Evolutionary conservation across 345 rosid genomes (phyloP).

Genomic region (Hypericum androsaemum): DNA sequence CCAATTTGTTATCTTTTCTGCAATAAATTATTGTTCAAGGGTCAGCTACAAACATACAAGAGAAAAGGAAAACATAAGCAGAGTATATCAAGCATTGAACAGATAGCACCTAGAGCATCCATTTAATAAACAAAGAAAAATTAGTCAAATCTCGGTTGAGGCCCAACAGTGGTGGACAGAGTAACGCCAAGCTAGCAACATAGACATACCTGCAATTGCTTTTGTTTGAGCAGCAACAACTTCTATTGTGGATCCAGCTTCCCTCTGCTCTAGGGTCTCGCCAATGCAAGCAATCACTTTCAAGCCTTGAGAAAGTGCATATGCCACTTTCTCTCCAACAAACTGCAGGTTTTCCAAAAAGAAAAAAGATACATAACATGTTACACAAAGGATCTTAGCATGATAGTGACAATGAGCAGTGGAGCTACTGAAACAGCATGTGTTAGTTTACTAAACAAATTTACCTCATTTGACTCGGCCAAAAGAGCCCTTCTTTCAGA

Average conservation of each 20-base stretch:
- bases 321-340: constrained; percentile 58
- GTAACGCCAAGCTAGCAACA: not conserved
- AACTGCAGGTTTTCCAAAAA: constrained; percentile 31
- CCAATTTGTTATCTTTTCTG: constrained; percentile 52
- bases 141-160: no score
- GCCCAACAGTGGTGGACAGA: no score
- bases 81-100: not conserved
- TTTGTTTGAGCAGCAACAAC: constrained; percentile 64
- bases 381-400: not conserved
- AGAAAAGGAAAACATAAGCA: not conserved
- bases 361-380: not conserved
- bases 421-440: not conserved
- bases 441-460: not conserved
- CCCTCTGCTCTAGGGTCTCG: constrained; percentile 70
- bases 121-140: no score
- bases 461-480: constrained; percentile 47
- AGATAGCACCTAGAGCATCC: not conserved
- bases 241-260: constrained; percentile 56
- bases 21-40: constrained; percentile 6
- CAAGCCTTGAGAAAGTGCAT: constrained; percentile 51
- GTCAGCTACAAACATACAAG: not conserved
- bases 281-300: constrained; percentile 71
- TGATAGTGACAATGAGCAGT: not conserved
- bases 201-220: constrained; percentile 51
- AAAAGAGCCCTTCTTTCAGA: constrained; percentile 57